Base-by-base conservation (phyloP, 306 rosid species). In the Parietaria judaica region DNA sequence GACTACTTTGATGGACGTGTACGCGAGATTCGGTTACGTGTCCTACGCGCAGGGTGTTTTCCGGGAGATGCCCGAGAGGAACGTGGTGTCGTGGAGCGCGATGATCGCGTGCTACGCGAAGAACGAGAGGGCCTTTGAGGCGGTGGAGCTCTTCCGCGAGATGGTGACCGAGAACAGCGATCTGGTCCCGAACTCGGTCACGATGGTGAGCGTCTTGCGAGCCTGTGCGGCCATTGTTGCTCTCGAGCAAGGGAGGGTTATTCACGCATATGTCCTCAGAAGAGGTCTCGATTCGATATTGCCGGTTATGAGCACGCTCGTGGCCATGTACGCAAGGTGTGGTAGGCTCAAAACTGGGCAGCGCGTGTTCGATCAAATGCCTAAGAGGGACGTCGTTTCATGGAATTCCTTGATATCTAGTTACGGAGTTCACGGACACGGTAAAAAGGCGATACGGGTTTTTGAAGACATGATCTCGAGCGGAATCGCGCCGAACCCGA, bases 141-240 rank as follows among this genome's bases (percentile, higher is more conserved):
- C 97, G 60, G 70, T 87, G 80, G 91, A 87, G 71, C 78, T 87
- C 49, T 87, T 91, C 76, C 73, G 71, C 58, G 69, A 63, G 65
- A 91, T 91, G 97, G 74, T 85, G 76, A 74, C 57, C 11, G 81
- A 83, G 61, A 83, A 78, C 58, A 44, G 69, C 17, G 85, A 85
- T 61, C 15, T 77, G 3, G 46, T 81, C 72, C 97, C 97, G 49
- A 91, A 91, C 70, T 78, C 97, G 4, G 89, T 91, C 71, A 91
- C 97, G 43, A 91, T 91, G 97, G 95, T 91, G 46, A 87, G 84
- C n/a, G 89, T 87, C 66, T 83, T 91, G 79, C 97, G 87, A 70
- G 87, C 95, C 50, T 91, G 97, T 72, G 84, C 87, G 44, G 81
- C 84, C 55, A 85, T 91, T 67, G 72, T 86, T 63, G 89, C 97